Evolutionary conservation across 306 rosid genomes (phyloP).

Genomic region (Casuarina glauca): DNA sequence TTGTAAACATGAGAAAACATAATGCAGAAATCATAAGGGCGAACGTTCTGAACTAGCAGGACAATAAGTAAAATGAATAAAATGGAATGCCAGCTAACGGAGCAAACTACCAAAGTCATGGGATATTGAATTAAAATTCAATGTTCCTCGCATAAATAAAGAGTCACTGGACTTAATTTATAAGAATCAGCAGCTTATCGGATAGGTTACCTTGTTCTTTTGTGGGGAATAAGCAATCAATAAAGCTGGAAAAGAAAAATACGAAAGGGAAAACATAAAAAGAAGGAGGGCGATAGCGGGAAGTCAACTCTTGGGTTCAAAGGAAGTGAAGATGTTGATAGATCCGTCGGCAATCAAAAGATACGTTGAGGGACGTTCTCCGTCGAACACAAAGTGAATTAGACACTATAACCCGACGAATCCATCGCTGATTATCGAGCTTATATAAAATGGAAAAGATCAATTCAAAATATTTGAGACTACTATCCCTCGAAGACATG

Average conservation of each 20-base stretch:
- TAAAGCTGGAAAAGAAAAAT: neutral
- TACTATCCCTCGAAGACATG: neutral
- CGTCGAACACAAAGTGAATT: neutral
- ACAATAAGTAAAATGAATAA: neutral
- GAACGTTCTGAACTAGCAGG: neutral
- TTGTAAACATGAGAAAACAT: neutral
- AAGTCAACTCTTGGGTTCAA: neutral
- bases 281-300: neutral
- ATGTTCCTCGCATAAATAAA: neutral
- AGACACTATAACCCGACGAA: neutral
- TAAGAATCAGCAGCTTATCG: neutral
- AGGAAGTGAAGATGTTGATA: neutral
- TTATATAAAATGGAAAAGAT: neutral
- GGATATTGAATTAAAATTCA: neutral
- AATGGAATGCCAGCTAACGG: neutral
- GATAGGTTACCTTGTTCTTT: neutral
- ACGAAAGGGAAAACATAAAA: no score
- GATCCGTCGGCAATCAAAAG: neutral
- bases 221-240: neutral
- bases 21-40: neutral
- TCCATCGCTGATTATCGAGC: neutral
- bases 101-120: neutral
- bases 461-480: neutral
- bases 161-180: neutral
- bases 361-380: neutral